Conservation (phyloP, 208 protist species). For the Naegleria gruberi region DNA sequence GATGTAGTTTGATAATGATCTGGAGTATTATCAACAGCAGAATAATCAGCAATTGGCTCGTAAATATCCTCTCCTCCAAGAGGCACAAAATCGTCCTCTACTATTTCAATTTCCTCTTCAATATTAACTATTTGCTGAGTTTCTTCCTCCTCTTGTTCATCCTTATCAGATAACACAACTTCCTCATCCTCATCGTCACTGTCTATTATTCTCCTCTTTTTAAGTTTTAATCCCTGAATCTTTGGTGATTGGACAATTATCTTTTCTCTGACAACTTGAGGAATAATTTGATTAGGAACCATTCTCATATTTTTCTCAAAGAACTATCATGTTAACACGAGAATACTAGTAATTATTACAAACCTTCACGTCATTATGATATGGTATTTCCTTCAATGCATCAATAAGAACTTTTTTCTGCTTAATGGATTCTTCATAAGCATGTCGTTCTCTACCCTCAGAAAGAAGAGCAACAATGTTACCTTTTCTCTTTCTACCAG, state of each 20-base stretch:
- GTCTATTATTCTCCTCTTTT: not conserved
- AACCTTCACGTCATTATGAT: not conserved
- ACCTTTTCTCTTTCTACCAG: conserved; percentile 54
- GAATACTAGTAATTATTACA: not conserved
- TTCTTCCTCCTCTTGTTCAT: not conserved
- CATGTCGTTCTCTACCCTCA: not conserved
- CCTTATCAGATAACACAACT: not conserved
- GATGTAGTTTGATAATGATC: too few species aligned
- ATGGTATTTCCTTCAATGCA: not conserved
- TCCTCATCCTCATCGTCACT: not conserved
- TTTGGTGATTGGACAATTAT: not conserved
- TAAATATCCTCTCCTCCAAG: not conserved
- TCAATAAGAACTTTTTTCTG: not conserved
- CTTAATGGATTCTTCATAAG: not conserved
- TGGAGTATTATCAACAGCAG: too few species aligned
- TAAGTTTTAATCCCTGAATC: not conserved
- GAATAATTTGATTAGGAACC: not conserved
- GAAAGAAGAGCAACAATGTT: not conserved
- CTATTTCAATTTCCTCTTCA: not conserved
- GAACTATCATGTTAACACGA: not conserved
- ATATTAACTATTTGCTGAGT: not conserved
- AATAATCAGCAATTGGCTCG: too few species aligned
- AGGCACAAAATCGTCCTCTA: too few species aligned
- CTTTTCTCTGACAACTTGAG: not conserved
- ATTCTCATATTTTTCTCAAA: not conserved